Percentiles rank a stretch among this genome's conserved stretches.
Evolutionary conservation across 2,329 filamentous ascomycete species (phyloP).

Genomic region (Penicillium griseofulvum): DNA sequence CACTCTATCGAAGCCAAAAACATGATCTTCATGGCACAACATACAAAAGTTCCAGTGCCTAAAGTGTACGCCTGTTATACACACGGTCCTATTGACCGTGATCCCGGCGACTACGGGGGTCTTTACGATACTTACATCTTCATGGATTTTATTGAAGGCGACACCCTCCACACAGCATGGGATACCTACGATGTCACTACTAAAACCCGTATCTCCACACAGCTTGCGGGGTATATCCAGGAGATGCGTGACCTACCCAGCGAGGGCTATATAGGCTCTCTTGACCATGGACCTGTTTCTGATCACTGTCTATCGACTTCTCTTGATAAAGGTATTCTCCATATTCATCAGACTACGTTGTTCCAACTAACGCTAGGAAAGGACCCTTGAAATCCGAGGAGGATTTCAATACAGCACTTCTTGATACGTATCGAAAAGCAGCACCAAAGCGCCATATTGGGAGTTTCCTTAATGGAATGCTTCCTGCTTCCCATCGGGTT

Average conservation of each 20-base stretch:
- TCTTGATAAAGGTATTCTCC: conserved; percentile 2
- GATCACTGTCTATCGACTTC: conserved; percentile 9
- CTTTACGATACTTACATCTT: conserved; percentile 22
- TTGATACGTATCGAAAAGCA: background rate
- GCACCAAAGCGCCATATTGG: background rate
- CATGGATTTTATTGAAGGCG: conserved; percentile 16
- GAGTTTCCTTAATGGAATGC: background rate
- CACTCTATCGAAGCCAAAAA: conserved; percentile 15
- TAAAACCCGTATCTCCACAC: conserved; percentile 8
- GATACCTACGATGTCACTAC: conserved; percentile 2
- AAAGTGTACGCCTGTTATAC: conserved; percentile 18
- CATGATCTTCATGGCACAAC: conserved; percentile 17
- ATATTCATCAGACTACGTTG: background rate
- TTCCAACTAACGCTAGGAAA: background rate
- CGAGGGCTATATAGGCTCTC: conserved; percentile 16
- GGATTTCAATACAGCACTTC: background rate
- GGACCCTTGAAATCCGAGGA: background rate
- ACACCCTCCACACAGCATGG: conserved; percentile 15
- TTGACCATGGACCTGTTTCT: conserved; percentile 14
- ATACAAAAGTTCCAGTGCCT: conserved; percentile 15
- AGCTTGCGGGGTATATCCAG: conserved; percentile 12
- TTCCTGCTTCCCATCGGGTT: background rate
- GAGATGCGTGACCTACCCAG: conserved; percentile 12
- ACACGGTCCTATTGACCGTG: conserved; percentile 15
- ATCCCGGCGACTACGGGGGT: conserved; percentile 15